Percentiles rank a stretch among this genome's conserved stretches.
phyloP scores from a whole-genome alignment of 202 grass and related monocot species.

The Cymbopogon flexuosus region DNA sequence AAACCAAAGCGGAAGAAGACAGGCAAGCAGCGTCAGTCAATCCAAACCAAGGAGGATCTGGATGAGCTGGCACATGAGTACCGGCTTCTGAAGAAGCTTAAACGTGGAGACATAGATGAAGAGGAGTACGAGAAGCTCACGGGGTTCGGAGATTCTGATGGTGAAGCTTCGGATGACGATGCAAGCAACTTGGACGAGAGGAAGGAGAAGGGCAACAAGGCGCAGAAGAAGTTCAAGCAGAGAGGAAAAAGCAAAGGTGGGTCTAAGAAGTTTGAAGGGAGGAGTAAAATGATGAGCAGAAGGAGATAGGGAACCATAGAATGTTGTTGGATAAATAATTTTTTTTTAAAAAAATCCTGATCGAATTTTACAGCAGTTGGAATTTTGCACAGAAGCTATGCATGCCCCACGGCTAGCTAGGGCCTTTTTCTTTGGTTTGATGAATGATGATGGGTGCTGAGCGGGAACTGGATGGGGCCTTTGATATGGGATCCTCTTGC shows the following conservation, averaged over 20 bases:
- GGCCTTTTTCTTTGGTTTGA: background rate
- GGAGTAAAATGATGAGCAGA: constrained; percentile 29
- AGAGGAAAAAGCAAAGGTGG: constrained; percentile 28
- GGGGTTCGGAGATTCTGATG: constrained; percentile 52
- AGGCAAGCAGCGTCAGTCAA: constrained; percentile 58
- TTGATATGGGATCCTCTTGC: background rate
- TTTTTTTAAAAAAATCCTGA: background rate
- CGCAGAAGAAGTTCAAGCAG: constrained; percentile 54
- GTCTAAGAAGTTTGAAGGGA: constrained; percentile 45
- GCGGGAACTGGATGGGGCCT: background rate
- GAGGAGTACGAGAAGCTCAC: constrained; percentile 82
- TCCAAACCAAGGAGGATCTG: constrained; percentile 86
- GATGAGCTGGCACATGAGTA: constrained; percentile 84
- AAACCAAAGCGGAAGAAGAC: constrained; percentile 78
- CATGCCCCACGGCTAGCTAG: background rate
- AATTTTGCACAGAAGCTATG: background rate
- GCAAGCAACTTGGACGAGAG: constrained; percentile 6
- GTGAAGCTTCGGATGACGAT: constrained; percentile 25
- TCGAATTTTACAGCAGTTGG: background rate
- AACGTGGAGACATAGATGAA: constrained; percentile 70
- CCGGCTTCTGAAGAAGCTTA: constrained; percentile 79
- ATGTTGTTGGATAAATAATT: background rate
- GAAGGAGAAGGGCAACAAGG: constrained; percentile 39
- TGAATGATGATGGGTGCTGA: background rate
- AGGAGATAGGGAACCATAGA: constrained; percentile 28